A percentile compares a stretch with the other conserved stretches of the same genome.
phyloP scores from a whole-genome alignment of 768 basidiomycete species.

The Hirschioporus abietinus region DNA sequence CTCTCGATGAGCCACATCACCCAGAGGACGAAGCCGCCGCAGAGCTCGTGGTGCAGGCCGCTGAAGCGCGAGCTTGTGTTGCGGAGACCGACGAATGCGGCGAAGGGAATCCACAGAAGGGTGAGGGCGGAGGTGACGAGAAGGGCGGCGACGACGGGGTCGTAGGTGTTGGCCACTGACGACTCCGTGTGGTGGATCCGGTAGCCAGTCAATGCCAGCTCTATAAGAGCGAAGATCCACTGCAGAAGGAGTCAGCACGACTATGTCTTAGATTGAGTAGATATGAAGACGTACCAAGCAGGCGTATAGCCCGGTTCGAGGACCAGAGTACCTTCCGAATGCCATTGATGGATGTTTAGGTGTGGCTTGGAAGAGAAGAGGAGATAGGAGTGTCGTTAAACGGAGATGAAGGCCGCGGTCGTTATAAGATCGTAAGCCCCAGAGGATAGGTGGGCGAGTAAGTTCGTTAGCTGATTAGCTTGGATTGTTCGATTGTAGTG shows the following conservation, averaged over 20 bases:
- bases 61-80: neutral
- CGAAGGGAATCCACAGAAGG: constrained; percentile 2
- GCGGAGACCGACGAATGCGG: neutral
- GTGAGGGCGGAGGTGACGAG: constrained; percentile 2
- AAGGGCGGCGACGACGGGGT: constrained; percentile 1
- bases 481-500: neutral
- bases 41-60: neutral
- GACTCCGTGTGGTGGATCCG: neutral
- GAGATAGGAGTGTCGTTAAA: neutral
- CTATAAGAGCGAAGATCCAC: neutral
- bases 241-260: neutral
- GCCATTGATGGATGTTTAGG: neutral
- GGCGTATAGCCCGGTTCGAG: neutral
- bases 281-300: neutral
- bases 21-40: neutral
- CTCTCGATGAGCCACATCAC: constrained; percentile 2
- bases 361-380: neutral
- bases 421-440: neutral
- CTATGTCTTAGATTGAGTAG: neutral
- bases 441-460: neutral
- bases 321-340: neutral
- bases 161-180: neutral
- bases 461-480: neutral
- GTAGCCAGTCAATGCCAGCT: neutral
- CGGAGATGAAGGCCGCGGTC: neutral